Base-by-base conservation (phyloP, 2,329 filamentous ascomycete genomes). In the Mariannaea elegans region DNA sequence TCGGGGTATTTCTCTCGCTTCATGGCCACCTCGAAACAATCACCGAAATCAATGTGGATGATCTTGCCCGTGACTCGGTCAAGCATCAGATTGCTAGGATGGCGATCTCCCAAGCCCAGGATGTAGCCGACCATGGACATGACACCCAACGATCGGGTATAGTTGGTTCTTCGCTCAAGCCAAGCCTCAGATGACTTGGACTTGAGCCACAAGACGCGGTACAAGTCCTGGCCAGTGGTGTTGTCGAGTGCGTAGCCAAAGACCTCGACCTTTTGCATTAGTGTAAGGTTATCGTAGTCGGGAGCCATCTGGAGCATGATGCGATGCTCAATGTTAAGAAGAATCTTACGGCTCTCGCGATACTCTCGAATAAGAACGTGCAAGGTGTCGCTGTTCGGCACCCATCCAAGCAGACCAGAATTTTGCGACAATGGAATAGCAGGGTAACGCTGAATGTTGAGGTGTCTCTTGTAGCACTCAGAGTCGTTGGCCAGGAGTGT, bases 51-150 rank as follows among this genome's bases (percentile, higher is more conserved):
- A 70, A 99, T 98, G 75, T 99, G 95, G 66, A 99, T 90, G 64
- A 99, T 95, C 81, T 97, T 97, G 73, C 95, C 95, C 1, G 94
- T 98, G 62, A 96, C 88, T 36, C 93, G 90, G 76, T 99, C 95
- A 38, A 99, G 89, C 90, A 99, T 96, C 72, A 99, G 81, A 76
- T 99, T 99, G 61, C 93, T 97, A 34, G 96, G 96, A 78, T 99
- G 95, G 46, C 96, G 90, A 79, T 99, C 95, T 54, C 95, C 95
- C 13, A 99, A 83, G 61, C 95, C 96, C 19, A 99, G 87, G 65
- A 99, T 98, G 77, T 99, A 99, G 64, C 95, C 95, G n/a, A 98
- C 95, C 93, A 99, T 99, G n/a, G 93, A 97, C 95, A 99, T 99
- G 71, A 99, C 95, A 69, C 93, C 95, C 2, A 99, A 84, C 1